Evolutionary conservation across 2,329 filamentous ascomycete species (phyloP).

Genomic region (Talaromyces sp.): DNA sequence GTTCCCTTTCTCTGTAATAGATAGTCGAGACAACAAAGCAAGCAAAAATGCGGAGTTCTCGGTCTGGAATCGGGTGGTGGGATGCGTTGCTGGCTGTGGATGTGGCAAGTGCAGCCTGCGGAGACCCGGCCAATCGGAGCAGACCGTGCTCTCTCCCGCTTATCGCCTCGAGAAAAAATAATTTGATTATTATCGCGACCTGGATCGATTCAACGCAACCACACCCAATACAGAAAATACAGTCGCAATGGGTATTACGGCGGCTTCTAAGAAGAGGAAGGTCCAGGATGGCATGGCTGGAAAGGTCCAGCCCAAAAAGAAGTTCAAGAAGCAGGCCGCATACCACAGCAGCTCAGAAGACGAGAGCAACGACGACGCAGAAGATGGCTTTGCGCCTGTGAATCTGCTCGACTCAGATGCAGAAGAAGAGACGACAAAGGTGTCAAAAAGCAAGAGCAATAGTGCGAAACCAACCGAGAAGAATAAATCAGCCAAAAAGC

Average conservation of each 20-base stretch:
- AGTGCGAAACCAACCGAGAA: background rate
- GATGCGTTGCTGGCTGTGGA: background rate
- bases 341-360: conserved; percentile 62
- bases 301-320: conserved; percentile 50
- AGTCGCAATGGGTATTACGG: conserved; percentile 32
- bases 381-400: conserved; percentile 45
- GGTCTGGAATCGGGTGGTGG: conserved; percentile 1
- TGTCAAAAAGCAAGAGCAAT: conserved; percentile 1
- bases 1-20: background rate
- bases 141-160: conserved; percentile 8
- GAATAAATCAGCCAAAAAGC: conserved; percentile 8
- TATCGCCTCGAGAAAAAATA: conserved; percentile 17
- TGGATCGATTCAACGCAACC: background rate
- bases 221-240: background rate
- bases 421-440: conserved; percentile 20
- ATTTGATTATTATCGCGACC: background rate
- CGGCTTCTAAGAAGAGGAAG: conserved; percentile 50
- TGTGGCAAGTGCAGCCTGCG: conserved; percentile 12
- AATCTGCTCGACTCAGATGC: conserved; percentile 45
- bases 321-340: conserved; percentile 57
- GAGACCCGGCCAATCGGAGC: conserved; percentile 28
- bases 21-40: conserved; percentile 13
- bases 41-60: conserved; percentile 2
- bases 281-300: conserved; percentile 55
- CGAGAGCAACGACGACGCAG: conserved; percentile 36